Conservation (phyloP, 176 grass and related monocot species). For the Paspalum vaginatum region DNA sequence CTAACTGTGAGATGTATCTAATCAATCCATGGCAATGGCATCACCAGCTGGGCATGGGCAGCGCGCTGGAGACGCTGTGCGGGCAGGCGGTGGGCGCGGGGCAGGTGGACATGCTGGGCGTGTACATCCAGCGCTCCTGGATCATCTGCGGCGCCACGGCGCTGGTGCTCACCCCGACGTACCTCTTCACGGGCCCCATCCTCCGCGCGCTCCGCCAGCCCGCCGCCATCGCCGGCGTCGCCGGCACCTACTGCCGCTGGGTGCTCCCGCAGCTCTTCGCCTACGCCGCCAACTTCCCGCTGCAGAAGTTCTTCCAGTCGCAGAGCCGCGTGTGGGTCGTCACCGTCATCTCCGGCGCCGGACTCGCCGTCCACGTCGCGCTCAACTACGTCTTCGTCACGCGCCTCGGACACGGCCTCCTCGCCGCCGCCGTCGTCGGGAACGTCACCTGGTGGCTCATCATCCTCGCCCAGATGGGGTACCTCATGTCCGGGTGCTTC, state of each 20-base stretch:
- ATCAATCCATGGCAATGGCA: background rate
- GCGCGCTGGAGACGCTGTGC: conserved; percentile 71
- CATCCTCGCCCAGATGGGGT: conserved; percentile 46
- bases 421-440: conserved; percentile 53
- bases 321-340: conserved; percentile 74
- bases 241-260: conserved; percentile 51
- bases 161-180: conserved; percentile 32
- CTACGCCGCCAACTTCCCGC: conserved; percentile 74
- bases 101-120: conserved; percentile 54
- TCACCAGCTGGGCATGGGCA: conserved; percentile 67
- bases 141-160: conserved; percentile 55
- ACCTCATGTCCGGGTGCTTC: conserved; percentile 57
- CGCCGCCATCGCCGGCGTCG: conserved; percentile 35
- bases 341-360: conserved; percentile 54
- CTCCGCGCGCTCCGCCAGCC: conserved; percentile 54
- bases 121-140: conserved; percentile 71
- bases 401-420: conserved; percentile 39
- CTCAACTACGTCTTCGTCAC: conserved; percentile 65
- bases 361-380: conserved; percentile 48
- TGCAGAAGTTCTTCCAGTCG: conserved; percentile 75
- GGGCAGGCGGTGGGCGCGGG: conserved; percentile 66
- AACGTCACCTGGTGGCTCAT: conserved; percentile 64
- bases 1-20: too few species aligned
- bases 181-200: conserved; percentile 51
- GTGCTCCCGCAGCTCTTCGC: conserved; percentile 57